Percentiles rank a stretch among this genome's conserved stretches.
Conservation (phyloP, 495 filamentous ascomycete species). For the Aspergillus sparsus region DNA sequence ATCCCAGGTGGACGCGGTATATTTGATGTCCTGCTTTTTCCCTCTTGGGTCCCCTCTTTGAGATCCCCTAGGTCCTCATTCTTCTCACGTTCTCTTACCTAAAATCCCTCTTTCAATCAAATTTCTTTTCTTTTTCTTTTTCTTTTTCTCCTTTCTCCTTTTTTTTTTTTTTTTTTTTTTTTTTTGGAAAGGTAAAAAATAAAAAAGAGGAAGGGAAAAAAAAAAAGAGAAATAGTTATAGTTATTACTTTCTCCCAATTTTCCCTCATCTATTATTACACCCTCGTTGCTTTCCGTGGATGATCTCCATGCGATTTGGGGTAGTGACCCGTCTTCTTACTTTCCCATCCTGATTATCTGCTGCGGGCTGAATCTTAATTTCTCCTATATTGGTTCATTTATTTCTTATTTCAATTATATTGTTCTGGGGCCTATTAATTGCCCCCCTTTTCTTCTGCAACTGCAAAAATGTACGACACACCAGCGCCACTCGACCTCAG, state of each 20-base stretch:
- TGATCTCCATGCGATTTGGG: not conserved
- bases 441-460: slow-evolving; percentile 3
- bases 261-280: slow-evolving; percentile 3
- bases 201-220: too few relatives aligned
- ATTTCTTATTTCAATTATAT: slow-evolving; percentile 2
- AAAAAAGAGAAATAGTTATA: too few relatives aligned
- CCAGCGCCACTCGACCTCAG: slow-evolving; percentile 34
- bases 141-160: not conserved
- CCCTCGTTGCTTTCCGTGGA: slow-evolving; percentile 4
- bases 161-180: slow-evolving; percentile 1
- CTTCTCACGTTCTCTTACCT: slow-evolving; percentile 20
- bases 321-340: slow-evolving; percentile 10
- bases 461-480: slow-evolving; percentile 36
- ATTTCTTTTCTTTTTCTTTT: slow-evolving; percentile 8
- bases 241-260: not conserved
- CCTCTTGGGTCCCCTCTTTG: slow-evolving; percentile 5
- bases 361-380: not conserved
- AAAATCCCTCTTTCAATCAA: slow-evolving; percentile 5
- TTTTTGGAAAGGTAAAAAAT: too few relatives aligned
- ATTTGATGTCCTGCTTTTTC: slow-evolving; percentile 12
- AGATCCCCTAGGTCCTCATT: slow-evolving; percentile 7
- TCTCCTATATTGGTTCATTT: slow-evolving; percentile 10
- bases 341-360: not conserved
- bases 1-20: slow-evolving; percentile 16
- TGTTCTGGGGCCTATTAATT: slow-evolving; percentile 8